Base-by-base conservation (phyloP, 805 yeast genomes). In the Cyberlindnera japonica region DNA sequence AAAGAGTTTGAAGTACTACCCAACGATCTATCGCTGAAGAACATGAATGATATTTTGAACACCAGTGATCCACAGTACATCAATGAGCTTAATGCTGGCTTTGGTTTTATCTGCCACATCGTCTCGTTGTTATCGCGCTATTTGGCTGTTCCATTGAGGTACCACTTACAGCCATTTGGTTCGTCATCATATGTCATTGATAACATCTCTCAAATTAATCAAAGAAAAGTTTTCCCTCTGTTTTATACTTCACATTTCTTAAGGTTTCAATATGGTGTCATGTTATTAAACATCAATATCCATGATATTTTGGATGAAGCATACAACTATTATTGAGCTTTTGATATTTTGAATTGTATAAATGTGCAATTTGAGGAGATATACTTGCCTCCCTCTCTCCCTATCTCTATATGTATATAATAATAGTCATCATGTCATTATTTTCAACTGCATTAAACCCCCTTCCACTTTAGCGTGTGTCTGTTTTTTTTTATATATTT, bases 141-240 rank as follows among this genome's bases (percentile, higher is more conserved):
- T 28, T 40, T 68, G 28, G 53, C 57, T 2, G 56, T 67, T 0
- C 68, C 72, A 3, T 40, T 69, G 16, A 48, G 68, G 23, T 69
- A 67, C 41, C 70, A 69, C 5, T 49, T 67, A 2, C 58, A 59
- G 33, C 63, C 60, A 24, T 55, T 65, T 40, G 74, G 74, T 1
- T 63, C 69, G 9, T 58, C 61, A 12, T 64, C 71, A 0, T 68
- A 68, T 40, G 58, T 69, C 13, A 44, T 55, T 42, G 73, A 70
- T 45, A 64, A 65, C 3, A 62, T 68, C 10, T 50, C 57, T 11
- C 57, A 54, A 28, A 57, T 61, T 8, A 54, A 48, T 47, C 62
- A 45, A 30, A 54, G 51, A 40, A 59, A 46, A 16, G 49, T 67
- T 17, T 68, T 64, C 41, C 75, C 74, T 0, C 39, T 70, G 27